Conservation (phyloP, 202 grass and related monocot genomes). For the Cymbopogon flexuosus region DNA sequence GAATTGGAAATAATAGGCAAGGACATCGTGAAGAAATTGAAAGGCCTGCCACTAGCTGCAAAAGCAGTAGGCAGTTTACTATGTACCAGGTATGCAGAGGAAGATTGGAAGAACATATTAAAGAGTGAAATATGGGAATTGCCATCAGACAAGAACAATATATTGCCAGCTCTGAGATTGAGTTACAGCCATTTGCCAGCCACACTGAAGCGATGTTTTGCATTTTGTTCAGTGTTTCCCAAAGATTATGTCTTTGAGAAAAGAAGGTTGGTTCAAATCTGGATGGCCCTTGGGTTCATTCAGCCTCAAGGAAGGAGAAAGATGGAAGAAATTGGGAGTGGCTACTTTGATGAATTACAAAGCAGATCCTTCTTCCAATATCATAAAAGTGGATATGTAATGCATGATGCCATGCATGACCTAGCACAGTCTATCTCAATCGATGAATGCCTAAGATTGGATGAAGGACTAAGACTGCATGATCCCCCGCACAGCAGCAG, state of each 20-base stretch:
- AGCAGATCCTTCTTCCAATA: constrained; percentile 74
- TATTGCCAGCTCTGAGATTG: constrained; percentile 75
- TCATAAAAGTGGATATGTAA: constrained; percentile 59
- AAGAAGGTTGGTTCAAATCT: constrained; percentile 51
- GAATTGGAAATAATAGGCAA: constrained; percentile 66
- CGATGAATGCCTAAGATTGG: constrained; percentile 54
- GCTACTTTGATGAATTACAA: constrained; percentile 68
- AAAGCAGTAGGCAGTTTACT: constrained; percentile 73
- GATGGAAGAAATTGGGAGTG: constrained; percentile 58
- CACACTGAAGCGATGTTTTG: constrained; percentile 69
- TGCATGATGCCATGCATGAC: constrained; percentile 86
- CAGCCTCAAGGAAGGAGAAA: constrained; percentile 39
- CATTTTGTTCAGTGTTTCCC: constrained; percentile 75
- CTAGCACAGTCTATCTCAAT: constrained; percentile 57
- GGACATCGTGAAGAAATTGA: constrained; percentile 72
- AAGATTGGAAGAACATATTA: constrained; percentile 63
- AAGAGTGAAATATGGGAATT: constrained; percentile 81
- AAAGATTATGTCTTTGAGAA: constrained; percentile 71
- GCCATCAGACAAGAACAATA: constrained; percentile 58
- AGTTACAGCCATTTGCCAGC: constrained; percentile 71
- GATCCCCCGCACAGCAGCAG: constrained; percentile 6
- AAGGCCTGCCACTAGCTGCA: constrained; percentile 66
- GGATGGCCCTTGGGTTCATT: constrained; percentile 72
- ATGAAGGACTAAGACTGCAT: constrained; percentile 47
- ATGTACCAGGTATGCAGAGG: constrained; percentile 44